A percentile compares a stretch with the other conserved stretches of the same genome.
phyloP scores from a whole-genome alignment of 2,329 filamentous ascomycete species.

The Hymenoscyphus fructigenus region DNA sequence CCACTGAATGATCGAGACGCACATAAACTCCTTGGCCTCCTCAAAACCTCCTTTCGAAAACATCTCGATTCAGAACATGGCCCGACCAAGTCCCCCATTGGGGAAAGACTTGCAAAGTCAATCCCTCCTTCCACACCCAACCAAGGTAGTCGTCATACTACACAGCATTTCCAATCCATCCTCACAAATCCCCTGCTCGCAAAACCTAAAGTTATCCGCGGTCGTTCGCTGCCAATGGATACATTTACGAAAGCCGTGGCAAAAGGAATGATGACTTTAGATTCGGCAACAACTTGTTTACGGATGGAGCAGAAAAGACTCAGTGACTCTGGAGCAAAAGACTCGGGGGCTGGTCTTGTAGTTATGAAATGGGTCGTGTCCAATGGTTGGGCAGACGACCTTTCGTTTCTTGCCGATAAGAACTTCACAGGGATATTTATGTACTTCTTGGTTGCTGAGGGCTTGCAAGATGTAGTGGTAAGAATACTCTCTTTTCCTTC shows the following conservation, averaged over 20 bases:
- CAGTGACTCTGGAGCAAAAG: conserved; percentile 28
- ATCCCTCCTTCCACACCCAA: not conserved
- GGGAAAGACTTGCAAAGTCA: not conserved
- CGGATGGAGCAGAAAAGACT: conserved; percentile 24
- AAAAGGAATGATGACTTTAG: conserved; percentile 33
- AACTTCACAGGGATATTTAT: conserved; percentile 28
- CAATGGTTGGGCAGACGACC: conserved; percentile 28
- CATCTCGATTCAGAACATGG: conserved; percentile 59
- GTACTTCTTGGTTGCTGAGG: conserved; percentile 36
- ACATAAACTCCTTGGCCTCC: conserved; percentile 56
- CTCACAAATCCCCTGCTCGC: conserved; percentile 50
- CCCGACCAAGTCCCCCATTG: conserved; percentile 5
- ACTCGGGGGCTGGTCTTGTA: conserved; percentile 33
- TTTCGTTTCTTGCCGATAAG: conserved; percentile 27
- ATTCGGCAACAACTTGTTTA: conserved; percentile 30
- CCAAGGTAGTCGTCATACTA: conserved; percentile 34
- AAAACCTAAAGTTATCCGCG: not conserved
- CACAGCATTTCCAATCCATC: conserved; percentile 49
- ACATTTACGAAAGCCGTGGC: conserved; percentile 35
- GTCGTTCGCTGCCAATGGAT: conserved; percentile 30
- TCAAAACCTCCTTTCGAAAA: conserved; percentile 62
- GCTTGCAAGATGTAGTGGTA: conserved; percentile 26
- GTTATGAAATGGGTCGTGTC: conserved; percentile 36
- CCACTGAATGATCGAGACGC: conserved; percentile 58
- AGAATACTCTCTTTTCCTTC: not conserved